A percentile compares a stretch with the other conserved stretches of the same genome.
Conservation (phyloP, 192 early-diverging fungal genomes). For the Glomus cerebriforme region DNA sequence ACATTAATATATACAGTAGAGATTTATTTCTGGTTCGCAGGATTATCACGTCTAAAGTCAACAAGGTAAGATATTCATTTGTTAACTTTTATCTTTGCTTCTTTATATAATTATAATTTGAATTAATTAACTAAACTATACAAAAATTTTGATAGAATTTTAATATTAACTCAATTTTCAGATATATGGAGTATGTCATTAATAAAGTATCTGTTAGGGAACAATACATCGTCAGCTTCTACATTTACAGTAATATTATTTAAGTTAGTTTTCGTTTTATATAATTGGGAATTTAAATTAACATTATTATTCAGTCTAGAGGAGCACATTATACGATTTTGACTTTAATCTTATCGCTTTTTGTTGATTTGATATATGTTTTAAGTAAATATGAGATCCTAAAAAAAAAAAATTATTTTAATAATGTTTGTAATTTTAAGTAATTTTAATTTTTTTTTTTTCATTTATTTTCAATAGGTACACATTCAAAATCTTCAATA, state of each 20-base stretch:
- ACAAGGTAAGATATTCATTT: not conserved
- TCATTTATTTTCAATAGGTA: slow-evolving; percentile 37
- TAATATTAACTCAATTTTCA: slow-evolving; percentile 48
- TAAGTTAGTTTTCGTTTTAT: too few relatives aligned
- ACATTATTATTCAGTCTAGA: not conserved
- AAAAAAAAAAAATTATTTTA: not conserved
- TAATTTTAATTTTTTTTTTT: slow-evolving; percentile 14
- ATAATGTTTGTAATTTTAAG: not conserved
- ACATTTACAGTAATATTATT: slow-evolving; percentile 25
- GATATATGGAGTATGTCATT: slow-evolving; percentile 46
- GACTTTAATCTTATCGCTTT: not conserved
- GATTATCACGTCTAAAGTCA: slow-evolving; percentile 21
- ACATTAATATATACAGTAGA: slow-evolving; percentile 33
- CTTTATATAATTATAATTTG: not conserved
- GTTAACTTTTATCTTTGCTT: not conserved
- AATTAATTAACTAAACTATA: not conserved
- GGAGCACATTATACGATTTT: not conserved
- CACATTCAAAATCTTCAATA: slow-evolving; percentile 33
- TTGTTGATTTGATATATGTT: not conserved
- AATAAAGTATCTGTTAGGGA: slow-evolving; percentile 35
- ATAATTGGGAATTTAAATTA: not conserved
- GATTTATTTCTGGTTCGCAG: slow-evolving; percentile 44
- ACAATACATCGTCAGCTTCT: slow-evolving; percentile 31
- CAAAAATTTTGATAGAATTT: slow-evolving; percentile 28
- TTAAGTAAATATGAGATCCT: not conserved